Conservation (phyloP, 306 rosid species). For the Dicorynia guianensis region DNA sequence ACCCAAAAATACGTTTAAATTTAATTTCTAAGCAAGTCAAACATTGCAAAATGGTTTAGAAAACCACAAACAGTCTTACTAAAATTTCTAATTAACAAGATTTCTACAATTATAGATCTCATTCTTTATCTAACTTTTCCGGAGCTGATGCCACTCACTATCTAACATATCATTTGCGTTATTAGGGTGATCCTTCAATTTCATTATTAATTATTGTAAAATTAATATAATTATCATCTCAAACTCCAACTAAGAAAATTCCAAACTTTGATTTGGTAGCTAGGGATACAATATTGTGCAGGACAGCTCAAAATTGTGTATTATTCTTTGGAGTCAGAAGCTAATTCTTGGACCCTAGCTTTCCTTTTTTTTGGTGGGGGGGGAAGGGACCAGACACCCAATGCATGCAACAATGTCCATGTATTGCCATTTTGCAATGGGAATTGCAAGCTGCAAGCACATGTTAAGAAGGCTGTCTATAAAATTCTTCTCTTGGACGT, state of each 20-base stretch:
- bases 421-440: constrained; percentile 1
- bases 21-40: too few relatives aligned
- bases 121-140: background rate
- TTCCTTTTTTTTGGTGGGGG: too few relatives aligned
- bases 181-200: too few relatives aligned
- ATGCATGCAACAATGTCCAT: background rate
- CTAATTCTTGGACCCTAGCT: constrained; percentile 33
- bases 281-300: constrained; percentile 11
- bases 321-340: constrained; percentile 29
- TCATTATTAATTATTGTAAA: background rate
- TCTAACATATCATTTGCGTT: background rate
- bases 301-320: background rate
- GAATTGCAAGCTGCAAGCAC: constrained; percentile 3
- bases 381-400: constrained; percentile 43
- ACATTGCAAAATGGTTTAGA: too few relatives aligned
- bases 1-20: too few relatives aligned
- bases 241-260: background rate
- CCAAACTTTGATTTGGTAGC: background rate
- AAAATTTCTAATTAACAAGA: background rate
- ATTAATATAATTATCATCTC: background rate
- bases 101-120: background rate
- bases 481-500: too few relatives aligned
- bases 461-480: too few relatives aligned
- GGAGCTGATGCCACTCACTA: background rate
- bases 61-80: too few relatives aligned